Base-by-base conservation (phyloP, 208 protist genomes). In the Strigomonas culicis region DNA sequence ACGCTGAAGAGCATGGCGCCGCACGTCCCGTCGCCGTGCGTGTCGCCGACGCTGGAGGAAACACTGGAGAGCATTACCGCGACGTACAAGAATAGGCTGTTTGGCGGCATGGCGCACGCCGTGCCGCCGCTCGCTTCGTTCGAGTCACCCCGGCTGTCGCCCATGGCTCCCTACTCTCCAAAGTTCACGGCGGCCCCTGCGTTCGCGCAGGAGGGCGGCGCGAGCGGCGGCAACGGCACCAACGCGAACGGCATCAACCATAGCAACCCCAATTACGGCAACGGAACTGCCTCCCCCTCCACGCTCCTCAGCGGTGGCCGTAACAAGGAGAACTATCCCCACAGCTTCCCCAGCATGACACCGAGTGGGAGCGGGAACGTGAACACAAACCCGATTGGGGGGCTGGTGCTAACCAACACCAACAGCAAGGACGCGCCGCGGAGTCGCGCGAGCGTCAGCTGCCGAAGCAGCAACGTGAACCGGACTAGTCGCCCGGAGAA, bases 61-160 rank as follows among this genome's bases (percentile, higher is more conserved):
- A 67, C 78, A 1, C 74, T 93, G 25, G 78, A 82, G 34, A 47
- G 51, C 4, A 70, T 93, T 28, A 75, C 77, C 53, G 34, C 61
- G 22, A 36, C 56, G 44, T 56, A 81, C 51, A 53, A 72, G 61
- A 30, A 58, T 41, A 60, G 32, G 63, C 41, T 73, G 57, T 27
- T 67, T 21, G 21, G 64, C 27, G 67, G 78, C 24, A 32, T 57
- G 25, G 52, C 66, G 36, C 74, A 59, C 24, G 25, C 68, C 0
- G 58, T 80, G 10, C 63, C 65, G 41, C 63, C 62, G 4, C 68
- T 78, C 15, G 32, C 67, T 34, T 68, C 61, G 31, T 63, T 51
- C 55, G 30, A 39, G 10, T 59, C 71, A 1, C 39, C 44, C 2
- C 30, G 52, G 24, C 7, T 19, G 0, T 1, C 49, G 2, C 1